phyloP scores from a whole-genome alignment of 2,329 filamentous ascomycete species.

The Hypoxylon sp. region DNA sequence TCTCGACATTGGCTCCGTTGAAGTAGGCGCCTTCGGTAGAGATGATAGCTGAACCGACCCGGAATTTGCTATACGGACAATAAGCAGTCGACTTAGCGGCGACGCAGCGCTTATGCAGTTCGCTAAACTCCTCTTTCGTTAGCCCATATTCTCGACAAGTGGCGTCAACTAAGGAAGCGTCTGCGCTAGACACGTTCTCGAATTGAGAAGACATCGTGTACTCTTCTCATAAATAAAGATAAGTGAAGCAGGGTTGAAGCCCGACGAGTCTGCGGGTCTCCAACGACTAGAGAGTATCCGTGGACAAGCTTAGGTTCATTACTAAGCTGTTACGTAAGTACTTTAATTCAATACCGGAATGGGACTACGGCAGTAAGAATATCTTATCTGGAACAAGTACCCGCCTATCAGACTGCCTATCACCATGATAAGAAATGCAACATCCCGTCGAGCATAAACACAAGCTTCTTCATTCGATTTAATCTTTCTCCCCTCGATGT shows the following conservation, averaged over 20 bases:
- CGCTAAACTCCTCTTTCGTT: slow-evolving; percentile 73
- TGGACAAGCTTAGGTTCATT: slow-evolving; percentile 12
- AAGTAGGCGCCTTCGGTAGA: slow-evolving; percentile 67
- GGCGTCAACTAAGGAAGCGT: slow-evolving; percentile 49
- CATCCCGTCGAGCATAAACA: background rate
- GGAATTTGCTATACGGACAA: slow-evolving; percentile 94
- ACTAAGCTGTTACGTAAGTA: slow-evolving; percentile 37
- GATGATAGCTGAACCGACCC: slow-evolving; percentile 87
- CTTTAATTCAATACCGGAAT: slow-evolving; percentile 21
- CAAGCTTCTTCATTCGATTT: background rate
- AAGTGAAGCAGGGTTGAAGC: slow-evolving; percentile 36
- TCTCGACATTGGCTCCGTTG: slow-evolving; percentile 91
- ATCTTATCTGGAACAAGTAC: slow-evolving; percentile 25
- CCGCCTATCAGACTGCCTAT: slow-evolving; percentile 28
- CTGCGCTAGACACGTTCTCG: slow-evolving; percentile 49
- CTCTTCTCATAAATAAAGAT: slow-evolving; percentile 6
- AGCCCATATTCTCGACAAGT: slow-evolving; percentile 64
- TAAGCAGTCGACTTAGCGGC: slow-evolving; percentile 85
- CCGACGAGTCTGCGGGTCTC: slow-evolving; percentile 10
- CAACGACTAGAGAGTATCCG: slow-evolving; percentile 13
- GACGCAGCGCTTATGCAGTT: slow-evolving; percentile 73
- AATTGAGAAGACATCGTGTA: slow-evolving; percentile 31
- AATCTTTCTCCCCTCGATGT: background rate
- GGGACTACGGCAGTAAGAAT: slow-evolving; percentile 6
- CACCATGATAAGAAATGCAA: slow-evolving; percentile 22